phyloP scores from a whole-genome alignment of 1,284 basidiomycete species.

The Boletus smithii region DNA sequence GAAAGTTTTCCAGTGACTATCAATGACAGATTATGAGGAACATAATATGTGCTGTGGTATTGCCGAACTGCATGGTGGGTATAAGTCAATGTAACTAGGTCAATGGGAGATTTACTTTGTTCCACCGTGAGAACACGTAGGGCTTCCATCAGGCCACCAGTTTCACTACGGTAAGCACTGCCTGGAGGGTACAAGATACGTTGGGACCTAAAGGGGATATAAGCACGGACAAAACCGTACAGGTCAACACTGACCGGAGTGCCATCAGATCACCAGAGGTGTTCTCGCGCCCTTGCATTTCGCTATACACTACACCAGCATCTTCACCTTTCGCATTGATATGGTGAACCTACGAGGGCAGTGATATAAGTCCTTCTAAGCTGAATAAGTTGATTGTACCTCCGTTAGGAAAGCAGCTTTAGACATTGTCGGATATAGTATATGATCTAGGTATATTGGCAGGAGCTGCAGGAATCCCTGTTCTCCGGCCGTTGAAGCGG shows the following conservation, averaged over 20 bases:
- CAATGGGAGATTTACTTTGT: conserved; percentile 61
- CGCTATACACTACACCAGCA: conserved; percentile 94
- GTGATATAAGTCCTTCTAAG: neutral
- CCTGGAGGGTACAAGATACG: conserved; percentile 75
- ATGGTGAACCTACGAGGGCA: conserved; percentile 72
- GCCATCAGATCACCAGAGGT: conserved; percentile 89
- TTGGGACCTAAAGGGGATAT: conserved; percentile 56
- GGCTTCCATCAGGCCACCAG: conserved; percentile 93
- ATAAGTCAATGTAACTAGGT: conserved; percentile 8
- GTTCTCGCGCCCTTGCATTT: conserved; percentile 99
- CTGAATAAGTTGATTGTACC: conserved; percentile 38
- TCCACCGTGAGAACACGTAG: conserved; percentile 84
- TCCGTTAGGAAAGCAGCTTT: conserved; percentile 91
- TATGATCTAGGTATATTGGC: conserved; percentile 96
- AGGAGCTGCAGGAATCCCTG: conserved; percentile 94
- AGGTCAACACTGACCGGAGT: conserved; percentile 53
- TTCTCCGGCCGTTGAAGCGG: conserved; percentile 94
- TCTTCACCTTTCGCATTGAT: conserved; percentile 89
- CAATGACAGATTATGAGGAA: conserved; percentile 89
- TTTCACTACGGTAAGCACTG: conserved; percentile 94
- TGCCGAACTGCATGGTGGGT: conserved; percentile 62
- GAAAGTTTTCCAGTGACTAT: conserved; percentile 80
- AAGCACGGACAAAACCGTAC: conserved; percentile 2
- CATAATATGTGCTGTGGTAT: conserved; percentile 91
- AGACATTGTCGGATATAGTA: conserved; percentile 94